phyloP scores from a whole-genome alignment of 1,284 basidiomycete species.

The Tilletiaria anomala region DNA sequence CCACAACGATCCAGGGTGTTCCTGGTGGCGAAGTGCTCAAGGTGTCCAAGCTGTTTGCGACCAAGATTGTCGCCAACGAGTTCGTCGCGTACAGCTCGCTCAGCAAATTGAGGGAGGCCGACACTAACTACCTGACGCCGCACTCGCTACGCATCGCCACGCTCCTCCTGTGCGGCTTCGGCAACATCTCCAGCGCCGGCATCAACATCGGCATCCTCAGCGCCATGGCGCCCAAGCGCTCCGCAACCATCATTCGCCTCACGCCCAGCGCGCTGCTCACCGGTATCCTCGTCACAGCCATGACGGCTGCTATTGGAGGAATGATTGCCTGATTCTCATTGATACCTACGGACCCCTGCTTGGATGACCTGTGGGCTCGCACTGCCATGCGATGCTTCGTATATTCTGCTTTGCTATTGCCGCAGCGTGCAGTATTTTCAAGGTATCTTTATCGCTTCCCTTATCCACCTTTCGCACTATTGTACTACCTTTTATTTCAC shows the following conservation, averaged over 20 bases:
- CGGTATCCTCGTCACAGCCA: constrained; percentile 40
- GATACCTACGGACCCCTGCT: no score
- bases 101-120: constrained; percentile 15
- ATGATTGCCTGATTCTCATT: constrained; percentile 29
- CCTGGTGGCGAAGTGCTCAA: constrained; percentile 38
- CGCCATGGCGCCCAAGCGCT: constrained; percentile 63
- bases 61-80: constrained; percentile 58
- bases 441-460: no score
- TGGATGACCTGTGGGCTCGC: no score
- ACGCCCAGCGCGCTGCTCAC: constrained; percentile 51
- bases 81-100: constrained; percentile 59
- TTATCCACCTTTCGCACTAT: no score
- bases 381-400: no score
- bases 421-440: no score
- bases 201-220: constrained; percentile 79
- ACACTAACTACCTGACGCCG: constrained; percentile 49
- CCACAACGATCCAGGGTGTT: constrained; percentile 57
- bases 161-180: constrained; percentile 77
- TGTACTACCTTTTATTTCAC: no score
- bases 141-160: constrained; percentile 58
- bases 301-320: constrained; percentile 41
- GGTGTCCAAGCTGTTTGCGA: constrained; percentile 54
- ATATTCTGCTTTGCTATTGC: no score
- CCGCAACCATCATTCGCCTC: constrained; percentile 55
- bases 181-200: constrained; percentile 61